Percentiles rank a stretch among this genome's conserved stretches.
Conservation (phyloP, 2,329 filamentous ascomycete genomes). For the Colletotrichum agaves region DNA sequence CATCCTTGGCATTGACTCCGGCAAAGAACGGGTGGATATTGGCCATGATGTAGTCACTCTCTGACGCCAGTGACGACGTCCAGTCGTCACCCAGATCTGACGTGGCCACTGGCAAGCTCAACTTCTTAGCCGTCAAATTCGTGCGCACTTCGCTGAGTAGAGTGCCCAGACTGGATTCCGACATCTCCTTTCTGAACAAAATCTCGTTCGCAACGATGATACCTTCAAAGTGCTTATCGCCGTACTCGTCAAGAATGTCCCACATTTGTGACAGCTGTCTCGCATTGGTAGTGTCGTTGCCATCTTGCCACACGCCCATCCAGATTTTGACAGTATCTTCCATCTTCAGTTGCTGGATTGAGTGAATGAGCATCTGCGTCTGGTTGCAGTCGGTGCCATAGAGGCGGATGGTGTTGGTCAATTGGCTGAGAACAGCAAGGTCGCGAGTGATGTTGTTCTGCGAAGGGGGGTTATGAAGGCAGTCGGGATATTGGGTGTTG, state of each 20-base stretch:
- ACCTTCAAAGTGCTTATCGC: conserved; percentile 76
- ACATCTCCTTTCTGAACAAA: conserved; percentile 81
- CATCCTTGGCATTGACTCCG: conserved; percentile 74
- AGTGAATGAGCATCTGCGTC: conserved; percentile 90
- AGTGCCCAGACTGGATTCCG: conserved; percentile 67
- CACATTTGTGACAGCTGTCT: conserved; percentile 89
- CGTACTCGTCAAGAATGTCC: conserved; percentile 78
- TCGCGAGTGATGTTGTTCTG: conserved; percentile 97
- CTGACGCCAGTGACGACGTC: conserved; percentile 73
- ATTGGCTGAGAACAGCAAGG: conserved; percentile 86
- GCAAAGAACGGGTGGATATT: conserved; percentile 98
- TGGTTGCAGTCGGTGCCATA: conserved; percentile 99
- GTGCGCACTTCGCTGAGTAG: conserved; percentile 75
- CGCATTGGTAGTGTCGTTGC: conserved; percentile 82
- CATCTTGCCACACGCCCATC: conserved; percentile 94
- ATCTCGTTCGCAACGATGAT: conserved; percentile 87
- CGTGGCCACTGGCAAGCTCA: conserved; percentile 81
- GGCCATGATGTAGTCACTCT: conserved; percentile 91
- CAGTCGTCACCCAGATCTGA: conserved; percentile 92
- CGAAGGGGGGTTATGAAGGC: conserved; percentile 78
- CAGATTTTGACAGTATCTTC: conserved; percentile 83
- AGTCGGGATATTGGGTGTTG: conserved; percentile 90
- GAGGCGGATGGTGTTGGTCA: conserved; percentile 87
- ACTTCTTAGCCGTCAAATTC: conserved; percentile 75
- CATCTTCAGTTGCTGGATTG: conserved; percentile 79